These are phyloP conservation scores for Chaetoceros tenuissimus DNA, from an alignment of 108 stramenopile genomes.

Conservation along the genomic window DNA sequence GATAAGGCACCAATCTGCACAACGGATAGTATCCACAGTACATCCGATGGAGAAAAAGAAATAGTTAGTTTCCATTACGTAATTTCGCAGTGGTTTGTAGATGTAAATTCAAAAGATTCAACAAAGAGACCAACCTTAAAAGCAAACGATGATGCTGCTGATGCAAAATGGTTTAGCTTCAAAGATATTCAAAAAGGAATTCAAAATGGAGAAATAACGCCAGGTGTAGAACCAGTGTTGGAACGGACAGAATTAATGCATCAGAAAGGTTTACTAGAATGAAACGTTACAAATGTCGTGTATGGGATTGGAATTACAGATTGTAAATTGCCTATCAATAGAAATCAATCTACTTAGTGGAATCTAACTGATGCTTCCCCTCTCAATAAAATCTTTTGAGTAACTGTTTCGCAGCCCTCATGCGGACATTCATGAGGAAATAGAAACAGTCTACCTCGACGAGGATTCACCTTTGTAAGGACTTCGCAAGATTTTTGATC, in stretches of 20 bases:
- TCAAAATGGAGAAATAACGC: conserved; percentile 11
- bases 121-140: conserved; percentile 12
- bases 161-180: conserved; percentile 25
- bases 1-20: conserved; percentile 24
- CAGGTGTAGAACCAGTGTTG: conserved; percentile 20
- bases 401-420: conserved; percentile 44
- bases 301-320: not conserved
- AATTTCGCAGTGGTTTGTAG: conserved; percentile 34
- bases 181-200: conserved; percentile 25
- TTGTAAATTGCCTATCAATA: too few species aligned
- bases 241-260: conserved; percentile 22
- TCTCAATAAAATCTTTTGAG: conserved; percentile 60
- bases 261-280: conserved; percentile 15
- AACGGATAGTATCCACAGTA: conserved; percentile 26
- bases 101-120: conserved; percentile 2
- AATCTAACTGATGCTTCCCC: too few species aligned
- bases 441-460: conserved; percentile 46
- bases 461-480: conserved; percentile 43
- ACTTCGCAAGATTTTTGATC: too few species aligned
- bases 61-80: conserved; percentile 17
- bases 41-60: not conserved
- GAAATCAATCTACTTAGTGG: too few species aligned
- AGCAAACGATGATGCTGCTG: conserved; percentile 34
- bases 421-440: conserved; percentile 76
- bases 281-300: not conserved